Conservation (phyloP, 306 rosid species). For the Corylus avellana region DNA sequence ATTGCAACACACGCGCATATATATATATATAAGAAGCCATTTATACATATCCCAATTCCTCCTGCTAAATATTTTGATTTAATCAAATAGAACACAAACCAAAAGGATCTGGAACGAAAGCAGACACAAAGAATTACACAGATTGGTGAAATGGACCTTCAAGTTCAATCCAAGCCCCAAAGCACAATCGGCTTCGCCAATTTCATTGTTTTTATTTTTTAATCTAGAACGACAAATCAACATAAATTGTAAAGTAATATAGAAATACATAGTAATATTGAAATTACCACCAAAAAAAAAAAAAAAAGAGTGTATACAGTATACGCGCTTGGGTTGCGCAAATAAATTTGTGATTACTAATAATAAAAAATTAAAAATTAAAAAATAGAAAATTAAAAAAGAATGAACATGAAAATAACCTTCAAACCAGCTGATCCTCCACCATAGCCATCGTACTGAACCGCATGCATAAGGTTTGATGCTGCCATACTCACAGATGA, state of each 20-base stretch:
- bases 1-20: too few species aligned
- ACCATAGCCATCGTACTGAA: slow-evolving; percentile 42
- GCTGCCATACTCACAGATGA: slow-evolving; percentile 26
- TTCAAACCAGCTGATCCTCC: slow-evolving; percentile 46
- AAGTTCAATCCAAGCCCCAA: neutral
- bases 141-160: neutral
- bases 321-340: too few species aligned
- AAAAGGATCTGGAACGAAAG: neutral
- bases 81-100: too few species aligned
- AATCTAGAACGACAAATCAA: neutral
- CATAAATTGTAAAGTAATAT: neutral
- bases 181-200: neutral
- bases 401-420: slow-evolving; percentile 18
- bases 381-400: neutral
- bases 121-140: neutral
- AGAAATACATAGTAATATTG: too few species aligned
- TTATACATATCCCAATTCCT: too few species aligned
- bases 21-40: too few species aligned
- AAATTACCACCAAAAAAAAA: too few species aligned
- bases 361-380: too few species aligned
- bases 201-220: neutral
- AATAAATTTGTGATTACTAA: too few species aligned
- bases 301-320: too few species aligned
- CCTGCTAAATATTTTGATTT: too few species aligned
- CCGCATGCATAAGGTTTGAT: slow-evolving; percentile 39